Evolutionary conservation across 768 basidiomycete genomes (phyloP), one percentile per base, ranked within the genome.

Genomic region (Boletus barrowsii): DNA sequence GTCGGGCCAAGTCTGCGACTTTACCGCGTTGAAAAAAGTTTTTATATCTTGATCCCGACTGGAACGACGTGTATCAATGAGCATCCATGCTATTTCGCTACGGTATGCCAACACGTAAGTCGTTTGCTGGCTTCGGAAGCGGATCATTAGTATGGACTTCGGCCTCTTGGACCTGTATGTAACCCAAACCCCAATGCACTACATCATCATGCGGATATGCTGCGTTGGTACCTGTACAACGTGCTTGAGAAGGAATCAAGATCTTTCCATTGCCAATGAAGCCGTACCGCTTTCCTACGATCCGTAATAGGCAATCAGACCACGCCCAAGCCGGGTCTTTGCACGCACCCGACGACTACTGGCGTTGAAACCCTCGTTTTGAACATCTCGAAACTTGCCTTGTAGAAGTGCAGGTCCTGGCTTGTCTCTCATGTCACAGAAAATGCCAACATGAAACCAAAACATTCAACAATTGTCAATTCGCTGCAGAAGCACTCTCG

Each of bases 1-100:
- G 32, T 87, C 91, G 1, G 81, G 80, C 39, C 73, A 81, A 48
- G 76, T 74, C 11, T 91, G 84, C 63, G 74, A 81, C 30, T 87
- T 90, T 62, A 69, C 72, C 10, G 80, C 81, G 20, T 73, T 98
- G 50, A 80, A 83, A 61, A 97, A 95, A 72, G 95, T 98, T 17
- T 97, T 88, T 70, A 90, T 98, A 55, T 93, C 93, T 50, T 96
- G 73, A 78, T n/a, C 10, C 35, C 9, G 41, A 32, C 49, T 17
- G 15, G 40, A 17, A 35, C 45, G 29, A 51, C 42, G 18, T 43
- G 41, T 37, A 49, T 36, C 32, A 42, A 53, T 45, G 7, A 29
- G 29, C 29, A 29, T 29, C 9, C 22, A 22, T 13, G 14, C 15
- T 40, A 26, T 40, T 24, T 32, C 20, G 9, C 22, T 4, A 2